Conservation (phyloP, 2,329 filamentous ascomycete genomes). For the Domatiomyces globalis region DNA sequence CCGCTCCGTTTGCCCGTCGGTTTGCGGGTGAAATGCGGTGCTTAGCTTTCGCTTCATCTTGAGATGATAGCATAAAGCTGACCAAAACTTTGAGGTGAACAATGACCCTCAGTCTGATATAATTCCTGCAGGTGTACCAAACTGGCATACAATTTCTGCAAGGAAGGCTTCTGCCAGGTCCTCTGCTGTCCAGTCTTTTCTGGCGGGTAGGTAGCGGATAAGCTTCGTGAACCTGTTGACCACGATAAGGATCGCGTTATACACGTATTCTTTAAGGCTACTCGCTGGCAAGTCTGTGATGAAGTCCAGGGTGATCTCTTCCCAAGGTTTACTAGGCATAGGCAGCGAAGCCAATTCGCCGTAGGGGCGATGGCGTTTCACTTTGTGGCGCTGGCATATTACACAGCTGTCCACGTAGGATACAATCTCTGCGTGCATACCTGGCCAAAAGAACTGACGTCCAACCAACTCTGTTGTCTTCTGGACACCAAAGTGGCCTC, state of each 20-base stretch:
- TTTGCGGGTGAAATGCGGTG: constrained; percentile 6
- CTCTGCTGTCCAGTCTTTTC: constrained; percentile 1
- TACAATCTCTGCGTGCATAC: constrained; percentile 2
- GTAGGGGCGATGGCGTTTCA: constrained; percentile 3
- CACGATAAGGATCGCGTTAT: constrained; percentile 6
- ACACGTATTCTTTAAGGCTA: neutral
- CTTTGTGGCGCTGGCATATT: constrained; percentile 3
- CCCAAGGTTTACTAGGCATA: neutral
- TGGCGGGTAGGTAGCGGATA: constrained; percentile 1
- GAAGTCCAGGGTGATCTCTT: constrained; percentile 5
- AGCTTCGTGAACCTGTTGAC: constrained; percentile 4
- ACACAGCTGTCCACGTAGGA: constrained; percentile 4
- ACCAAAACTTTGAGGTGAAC: constrained; percentile 6
- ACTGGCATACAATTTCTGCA: constrained; percentile 3
- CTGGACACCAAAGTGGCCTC: constrained; percentile 1
- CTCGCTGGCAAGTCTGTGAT: constrained; percentile 1
- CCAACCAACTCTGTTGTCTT: constrained; percentile 2
- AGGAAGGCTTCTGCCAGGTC: constrained; percentile 5
- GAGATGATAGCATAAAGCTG: constrained; percentile 1
- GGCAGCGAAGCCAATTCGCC: neutral
- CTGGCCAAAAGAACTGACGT: constrained; percentile 2
- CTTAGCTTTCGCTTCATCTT: constrained; percentile 3
- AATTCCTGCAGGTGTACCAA: constrained; percentile 3
- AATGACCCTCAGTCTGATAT: constrained; percentile 3
- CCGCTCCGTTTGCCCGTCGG: constrained; percentile 4